Conservation (phyloP, 371 early-diverging fungal genomes). For the Lichtheimia ornata region DNA sequence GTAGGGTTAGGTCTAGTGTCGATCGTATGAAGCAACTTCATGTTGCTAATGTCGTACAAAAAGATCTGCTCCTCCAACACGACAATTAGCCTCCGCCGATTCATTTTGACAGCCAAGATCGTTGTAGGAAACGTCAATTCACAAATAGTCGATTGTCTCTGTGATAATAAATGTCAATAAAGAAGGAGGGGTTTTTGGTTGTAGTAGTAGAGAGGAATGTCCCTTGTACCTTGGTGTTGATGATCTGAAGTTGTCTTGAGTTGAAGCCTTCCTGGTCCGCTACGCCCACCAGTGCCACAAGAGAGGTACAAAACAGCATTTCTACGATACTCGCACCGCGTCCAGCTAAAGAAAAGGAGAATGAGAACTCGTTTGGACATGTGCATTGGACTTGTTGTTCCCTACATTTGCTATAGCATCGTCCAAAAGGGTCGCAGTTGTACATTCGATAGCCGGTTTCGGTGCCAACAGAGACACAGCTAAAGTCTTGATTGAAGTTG, state of each 20-base stretch:
- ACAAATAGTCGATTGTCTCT: constrained; percentile 94
- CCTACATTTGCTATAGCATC: constrained; percentile 81
- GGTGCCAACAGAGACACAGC: constrained; percentile 90
- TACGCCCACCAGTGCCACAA: constrained; percentile 95
- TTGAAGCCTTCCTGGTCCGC: constrained; percentile 90
- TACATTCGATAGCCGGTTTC: constrained; percentile 87
- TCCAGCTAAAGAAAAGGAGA: constrained; percentile 42
- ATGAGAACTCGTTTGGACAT: neutral
- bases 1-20: constrained; percentile 91
- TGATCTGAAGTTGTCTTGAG: constrained; percentile 89
- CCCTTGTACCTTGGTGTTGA: constrained; percentile 86
- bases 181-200: neutral
- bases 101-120: constrained; percentile 92
- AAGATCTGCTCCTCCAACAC: constrained; percentile 91
- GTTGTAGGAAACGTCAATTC: constrained; percentile 92
- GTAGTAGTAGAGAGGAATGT: neutral
- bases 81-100: constrained; percentile 89
- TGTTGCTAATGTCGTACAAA: constrained; percentile 94
- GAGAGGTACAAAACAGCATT: constrained; percentile 94
- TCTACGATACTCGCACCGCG: constrained; percentile 93
- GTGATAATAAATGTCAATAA: neutral
- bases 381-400: neutral
- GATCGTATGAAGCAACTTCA: constrained; percentile 94
- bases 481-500: constrained; percentile 94
- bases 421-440: constrained; percentile 94